Evolutionary conservation across 139 green algal species (phyloP).

Genomic region (Chlamydomonas urium): DNA sequence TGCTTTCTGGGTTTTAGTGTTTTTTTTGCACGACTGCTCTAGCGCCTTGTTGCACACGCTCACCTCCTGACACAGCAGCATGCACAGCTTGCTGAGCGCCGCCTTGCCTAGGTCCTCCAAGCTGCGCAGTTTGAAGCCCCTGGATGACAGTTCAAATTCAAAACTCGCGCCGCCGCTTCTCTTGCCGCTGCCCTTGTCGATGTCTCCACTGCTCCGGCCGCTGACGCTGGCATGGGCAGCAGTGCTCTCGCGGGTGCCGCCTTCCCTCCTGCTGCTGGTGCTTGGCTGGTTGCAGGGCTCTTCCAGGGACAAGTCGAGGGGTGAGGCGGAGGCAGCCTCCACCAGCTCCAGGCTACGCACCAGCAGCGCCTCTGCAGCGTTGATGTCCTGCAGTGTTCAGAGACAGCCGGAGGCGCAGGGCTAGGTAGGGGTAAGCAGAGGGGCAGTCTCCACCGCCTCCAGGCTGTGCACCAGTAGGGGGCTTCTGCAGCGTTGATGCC

Average conservation of each 20-base stretch:
- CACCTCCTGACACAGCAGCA: conserved; percentile 11
- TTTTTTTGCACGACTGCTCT: background rate
- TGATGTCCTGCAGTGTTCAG: background rate
- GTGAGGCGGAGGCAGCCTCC: background rate
- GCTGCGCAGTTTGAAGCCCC: background rate
- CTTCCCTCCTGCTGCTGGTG: background rate
- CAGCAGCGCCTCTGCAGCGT: background rate
- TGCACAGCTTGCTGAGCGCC: conserved; percentile 2
- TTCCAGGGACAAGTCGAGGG: background rate
- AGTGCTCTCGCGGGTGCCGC: background rate
- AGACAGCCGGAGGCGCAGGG: no score
- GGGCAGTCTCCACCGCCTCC: no score
- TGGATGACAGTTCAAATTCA: background rate
- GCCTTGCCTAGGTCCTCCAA: background rate
- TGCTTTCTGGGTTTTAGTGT: background rate
- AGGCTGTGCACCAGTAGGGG: no score
- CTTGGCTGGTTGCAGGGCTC: background rate
- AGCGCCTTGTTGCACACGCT: background rate
- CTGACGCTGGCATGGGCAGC: no score
- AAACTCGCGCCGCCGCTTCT: background rate
- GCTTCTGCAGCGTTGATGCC: no score
- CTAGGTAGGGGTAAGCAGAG: no score
- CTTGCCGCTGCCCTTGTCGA: background rate
- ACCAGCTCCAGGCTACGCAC: background rate
- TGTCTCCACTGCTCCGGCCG: background rate